A percentile compares a stretch with the other conserved stretches of the same genome.
These are phyloP conservation scores for Podaxis sp. DNA, from an alignment of 768 basidiomycete species.

Conservation along the genomic window DNA sequence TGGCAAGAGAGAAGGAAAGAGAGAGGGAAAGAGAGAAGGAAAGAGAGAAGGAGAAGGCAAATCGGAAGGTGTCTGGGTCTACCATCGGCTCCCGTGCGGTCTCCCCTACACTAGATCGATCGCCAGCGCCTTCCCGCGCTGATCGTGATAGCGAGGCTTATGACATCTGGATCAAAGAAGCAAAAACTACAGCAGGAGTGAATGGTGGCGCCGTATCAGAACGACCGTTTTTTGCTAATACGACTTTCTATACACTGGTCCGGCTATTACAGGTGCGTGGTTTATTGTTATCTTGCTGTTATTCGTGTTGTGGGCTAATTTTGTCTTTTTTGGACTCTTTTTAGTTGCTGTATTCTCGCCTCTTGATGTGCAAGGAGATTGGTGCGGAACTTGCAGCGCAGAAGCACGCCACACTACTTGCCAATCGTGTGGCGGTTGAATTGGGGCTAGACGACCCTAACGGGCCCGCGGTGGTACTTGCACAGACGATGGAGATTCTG, in stretches of 20 bases:
- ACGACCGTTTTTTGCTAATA: conserved; percentile 83
- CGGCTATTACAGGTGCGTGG: conserved; percentile 76
- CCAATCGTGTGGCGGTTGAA: conserved; percentile 79
- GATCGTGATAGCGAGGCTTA: conserved; percentile 27
- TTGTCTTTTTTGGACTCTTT: conserved; percentile 11
- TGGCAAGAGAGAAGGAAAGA: conserved; percentile 56
- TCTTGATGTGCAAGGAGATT: conserved; percentile 80
- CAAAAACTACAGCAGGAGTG: conserved; percentile 22
- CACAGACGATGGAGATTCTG: conserved; percentile 60
- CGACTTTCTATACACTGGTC: conserved; percentile 86
- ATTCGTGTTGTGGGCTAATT: conserved; percentile 12
- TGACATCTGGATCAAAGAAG: conserved; percentile 62
- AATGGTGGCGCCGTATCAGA: conserved; percentile 19
- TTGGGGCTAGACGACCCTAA: conserved; percentile 84
- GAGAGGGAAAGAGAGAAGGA: conserved; percentile 23
- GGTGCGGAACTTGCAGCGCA: conserved; percentile 65
- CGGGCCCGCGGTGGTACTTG: conserved; percentile 64
- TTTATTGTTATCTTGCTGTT: conserved; percentile 7
- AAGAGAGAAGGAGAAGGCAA: conserved; percentile 16
- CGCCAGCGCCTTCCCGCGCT: conserved; percentile 21
- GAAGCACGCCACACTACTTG: conserved; percentile 60
- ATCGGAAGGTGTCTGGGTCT: conserved; percentile 23
- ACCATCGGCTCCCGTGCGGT: conserved; percentile 37
- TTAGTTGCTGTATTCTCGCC: conserved; percentile 85
- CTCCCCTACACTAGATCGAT: conserved; percentile 33